Evolutionary conservation across 805 yeast genomes (phyloP), one percentile per base, ranked within the genome.

Genomic region (Zygotorulaspora sp.): DNA sequence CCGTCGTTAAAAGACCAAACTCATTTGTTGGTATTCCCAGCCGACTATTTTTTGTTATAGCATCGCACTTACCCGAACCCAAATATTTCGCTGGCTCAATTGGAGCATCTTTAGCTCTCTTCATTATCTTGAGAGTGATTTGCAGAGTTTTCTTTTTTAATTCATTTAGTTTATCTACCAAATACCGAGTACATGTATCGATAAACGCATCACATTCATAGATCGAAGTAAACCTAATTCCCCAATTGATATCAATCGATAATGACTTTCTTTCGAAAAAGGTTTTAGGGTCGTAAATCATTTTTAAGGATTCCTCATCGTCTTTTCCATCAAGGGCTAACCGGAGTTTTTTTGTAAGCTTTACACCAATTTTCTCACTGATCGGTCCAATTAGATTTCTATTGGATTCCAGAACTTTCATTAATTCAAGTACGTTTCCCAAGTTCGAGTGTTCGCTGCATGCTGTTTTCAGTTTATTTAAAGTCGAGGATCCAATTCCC

Each of bases 211-310:
- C 89, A 16, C 82, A 75, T 53, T 90, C 86, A 0, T 61, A 57
- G 20, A 72, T 66, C 1, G 65, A 65, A 21, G 77, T 73, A 47
- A 89, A 83, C 32, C 97, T 57, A 1, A 90, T 83, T 0, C 96
- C 97, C 81, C 87, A 90, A 45, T 87, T 85, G 18, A 90, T 81
- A 54, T 90, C 97, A 3, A 88, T 83, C 0, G 95, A 86, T 0
- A 90, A 72, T 1, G 92, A 75, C 50, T 86, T 87, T 18, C 95
- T 68, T 9, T 75, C 70, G 13, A 78, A 68, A 33, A 31, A 39
- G 36, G 63, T 76, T 11, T 67, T 62, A 7, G 78, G 75, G 21
- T 68, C 67, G 6, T 57, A 44, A 20, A 76, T 57, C n/a, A 80
- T 65, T 25, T 74, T 77, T 35, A 80, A 73, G 4, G 50, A 45